Percentiles rank a stretch among this genome's conserved stretches.
Conservation (phyloP, 495 filamentous ascomycete genomes). For the Rhizodiscina lignyota region DNA sequence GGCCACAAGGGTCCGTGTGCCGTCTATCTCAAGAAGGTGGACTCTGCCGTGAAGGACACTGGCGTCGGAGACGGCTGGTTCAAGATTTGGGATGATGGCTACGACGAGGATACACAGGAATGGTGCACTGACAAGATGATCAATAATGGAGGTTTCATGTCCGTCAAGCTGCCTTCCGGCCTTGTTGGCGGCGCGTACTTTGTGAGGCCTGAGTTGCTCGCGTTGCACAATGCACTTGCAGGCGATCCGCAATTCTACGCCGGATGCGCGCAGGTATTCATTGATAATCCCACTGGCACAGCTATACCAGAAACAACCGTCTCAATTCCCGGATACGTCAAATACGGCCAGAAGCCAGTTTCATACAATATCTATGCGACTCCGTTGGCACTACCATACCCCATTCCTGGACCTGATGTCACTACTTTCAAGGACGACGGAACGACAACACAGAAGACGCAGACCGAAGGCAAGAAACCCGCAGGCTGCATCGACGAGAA, state of each 20-base stretch:
- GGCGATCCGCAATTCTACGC: slow-evolving; percentile 47
- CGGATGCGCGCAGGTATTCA: slow-evolving; percentile 54
- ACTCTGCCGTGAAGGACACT: slow-evolving; percentile 15
- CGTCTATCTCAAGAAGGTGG: slow-evolving; percentile 49
- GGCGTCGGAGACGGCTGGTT: slow-evolving; percentile 54
- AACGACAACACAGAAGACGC: slow-evolving; percentile 8
- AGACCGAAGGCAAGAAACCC: slow-evolving; percentile 31
- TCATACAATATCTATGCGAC: slow-evolving; percentile 44
- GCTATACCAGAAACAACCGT: slow-evolving; percentile 29
- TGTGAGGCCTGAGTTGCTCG: slow-evolving; percentile 48
- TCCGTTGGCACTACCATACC: slow-evolving; percentile 31
- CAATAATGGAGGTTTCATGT: slow-evolving; percentile 43
- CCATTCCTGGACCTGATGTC: slow-evolving; percentile 36
- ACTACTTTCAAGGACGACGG: slow-evolving; percentile 8
- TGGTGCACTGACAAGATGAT: slow-evolving; percentile 60
- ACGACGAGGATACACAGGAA: slow-evolving; percentile 29
- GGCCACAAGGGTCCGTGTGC: slow-evolving; percentile 56
- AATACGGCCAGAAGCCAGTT: slow-evolving; percentile 31
- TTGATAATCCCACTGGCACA: slow-evolving; percentile 28
- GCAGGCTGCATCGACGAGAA: slow-evolving; percentile 40
- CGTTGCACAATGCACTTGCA: slow-evolving; percentile 45
- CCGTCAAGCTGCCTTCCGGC: slow-evolving; percentile 37
- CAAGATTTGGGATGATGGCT: slow-evolving; percentile 58
- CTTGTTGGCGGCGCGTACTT: slow-evolving; percentile 51
- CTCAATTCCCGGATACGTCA: slow-evolving; percentile 47